Base-by-base conservation (phyloP, 2,329 filamentous ascomycete species). In the Venturia asperata region DNA sequence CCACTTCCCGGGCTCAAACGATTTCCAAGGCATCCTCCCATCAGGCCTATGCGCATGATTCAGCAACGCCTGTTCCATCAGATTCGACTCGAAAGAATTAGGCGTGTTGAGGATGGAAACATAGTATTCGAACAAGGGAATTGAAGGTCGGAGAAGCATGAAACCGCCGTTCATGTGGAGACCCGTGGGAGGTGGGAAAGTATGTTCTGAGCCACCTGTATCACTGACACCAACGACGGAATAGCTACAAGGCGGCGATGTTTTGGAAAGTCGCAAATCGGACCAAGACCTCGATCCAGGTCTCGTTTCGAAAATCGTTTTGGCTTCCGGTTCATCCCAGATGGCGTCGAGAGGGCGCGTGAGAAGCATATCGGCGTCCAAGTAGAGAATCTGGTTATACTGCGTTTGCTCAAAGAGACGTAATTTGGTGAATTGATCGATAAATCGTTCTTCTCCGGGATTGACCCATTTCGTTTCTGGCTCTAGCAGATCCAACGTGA, bases 401-500 rank as follows among this genome's bases (percentile, higher is more conserved):
- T 66, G 41, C 24, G 24, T 61, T 43, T 65, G 41, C 24, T 65
- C 62, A 30, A 64, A 67, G 3, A 65, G 19, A 11, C 61, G 43
- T 13, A 67, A 30, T 47, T 67, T 67, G n/a, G 65, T 67, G 21
- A 66, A 67, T 37, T 67, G 47, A n/a, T 67, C 65, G 5, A 52
- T 24, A 17, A 30, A 67, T 17, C 63, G 63, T 24, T 37, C 61
- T 41, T 37, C 24, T 0, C 62, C 65, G 0, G 65, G 65, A n/a
- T 43, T 63, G 5, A 62, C 27, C 61, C 60, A 64, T 2, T 55
- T 21, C 13, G 45, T 65, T 30, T 52, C 49, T 19, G 62, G 62
- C 30, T 34, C 37, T 7, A 66, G 52, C 1, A 45, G 21, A 3
- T 45, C 52, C 7, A 67, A 49, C 5, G 39, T n/a, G 24, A 67